Percentiles rank a stretch among this genome's conserved stretches.
phyloP scores from a whole-genome alignment of 2,329 filamentous ascomycete species.

The Ceratocystis eucalypticola region DNA sequence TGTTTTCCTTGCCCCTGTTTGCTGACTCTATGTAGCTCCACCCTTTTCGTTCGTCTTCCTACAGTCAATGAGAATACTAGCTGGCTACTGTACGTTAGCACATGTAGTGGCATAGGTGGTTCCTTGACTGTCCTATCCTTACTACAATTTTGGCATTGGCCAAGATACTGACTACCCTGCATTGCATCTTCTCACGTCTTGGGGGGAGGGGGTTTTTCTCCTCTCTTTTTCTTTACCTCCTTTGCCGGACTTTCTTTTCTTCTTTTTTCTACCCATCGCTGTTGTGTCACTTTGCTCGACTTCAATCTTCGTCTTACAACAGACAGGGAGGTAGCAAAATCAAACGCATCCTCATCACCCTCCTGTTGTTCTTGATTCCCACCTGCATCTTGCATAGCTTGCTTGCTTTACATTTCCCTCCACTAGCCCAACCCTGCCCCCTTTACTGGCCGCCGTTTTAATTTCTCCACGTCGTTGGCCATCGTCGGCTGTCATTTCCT shows the following conservation, averaged over 20 bases:
- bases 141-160: neutral
- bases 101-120: slow-evolving; percentile 1
- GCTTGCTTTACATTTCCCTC: neutral
- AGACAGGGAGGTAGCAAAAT: neutral
- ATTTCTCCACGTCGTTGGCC: slow-evolving; percentile 6
- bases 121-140: neutral
- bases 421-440: slow-evolving; percentile 6
- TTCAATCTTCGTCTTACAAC: neutral
- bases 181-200: neutral
- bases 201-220: neutral
- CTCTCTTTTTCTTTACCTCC: neutral
- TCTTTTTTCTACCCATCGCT: neutral
- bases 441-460: slow-evolving; percentile 2
- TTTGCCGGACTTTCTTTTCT: neutral
- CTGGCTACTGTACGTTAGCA: neutral
- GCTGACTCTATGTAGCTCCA: neutral
- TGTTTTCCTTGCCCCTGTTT: neutral
- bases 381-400: neutral
- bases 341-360: neutral
- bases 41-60: neutral
- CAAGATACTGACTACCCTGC: neutral
- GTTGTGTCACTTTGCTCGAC: neutral
- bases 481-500: slow-evolving; percentile 10
- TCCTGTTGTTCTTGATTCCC: neutral
- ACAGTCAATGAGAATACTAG: neutral